Evolutionary conservation across 2,329 filamentous ascomycete genomes (phyloP).

Genomic region (Hypoxylon rubiginosum): DNA sequence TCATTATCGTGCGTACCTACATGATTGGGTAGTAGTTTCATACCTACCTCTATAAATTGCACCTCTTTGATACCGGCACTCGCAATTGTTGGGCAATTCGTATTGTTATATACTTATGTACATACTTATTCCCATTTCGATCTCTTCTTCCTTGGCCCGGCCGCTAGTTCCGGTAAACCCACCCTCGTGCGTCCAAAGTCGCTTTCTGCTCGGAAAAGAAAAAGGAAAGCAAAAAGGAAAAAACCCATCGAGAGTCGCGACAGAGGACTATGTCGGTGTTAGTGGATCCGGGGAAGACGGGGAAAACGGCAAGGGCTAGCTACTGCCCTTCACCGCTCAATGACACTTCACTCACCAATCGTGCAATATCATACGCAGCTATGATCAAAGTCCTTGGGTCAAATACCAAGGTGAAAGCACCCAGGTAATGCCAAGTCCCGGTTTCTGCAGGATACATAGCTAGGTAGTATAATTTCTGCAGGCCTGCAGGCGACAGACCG

Average conservation of each 20-base stretch:
- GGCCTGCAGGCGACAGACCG: slow-evolving; percentile 35
- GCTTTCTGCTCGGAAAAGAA: slow-evolving; percentile 15
- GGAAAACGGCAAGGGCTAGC: slow-evolving; percentile 26
- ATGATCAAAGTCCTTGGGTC: slow-evolving; percentile 23
- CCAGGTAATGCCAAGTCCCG: slow-evolving; percentile 27
- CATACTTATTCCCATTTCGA: slow-evolving; percentile 11
- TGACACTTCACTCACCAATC: slow-evolving; percentile 31
- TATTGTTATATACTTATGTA: slow-evolving; percentile 19
- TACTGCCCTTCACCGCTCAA: slow-evolving; percentile 41
- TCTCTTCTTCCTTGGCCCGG: slow-evolving; percentile 26
- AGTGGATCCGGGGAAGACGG: slow-evolving; percentile 42
- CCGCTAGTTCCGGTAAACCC: slow-evolving; percentile 33
- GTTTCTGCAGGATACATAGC: slow-evolving; percentile 26
- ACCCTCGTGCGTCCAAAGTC: slow-evolving; percentile 25
- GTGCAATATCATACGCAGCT: slow-evolving; percentile 9
- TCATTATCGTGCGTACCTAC: slow-evolving; percentile 33
- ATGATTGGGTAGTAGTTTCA: slow-evolving; percentile 33
- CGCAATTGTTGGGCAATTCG: slow-evolving; percentile 23
- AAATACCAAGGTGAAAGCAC: slow-evolving; percentile 38
- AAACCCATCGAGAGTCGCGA: slow-evolving; percentile 13
- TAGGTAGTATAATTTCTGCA: slow-evolving; percentile 31
- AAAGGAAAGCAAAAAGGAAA: background rate
- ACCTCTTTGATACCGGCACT: slow-evolving; percentile 26
- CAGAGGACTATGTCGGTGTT: slow-evolving; percentile 29
- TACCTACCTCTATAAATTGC: slow-evolving; percentile 14